Evolutionary conservation across 2,329 filamentous ascomycete genomes (phyloP).

Genomic region (Aspergillus japonicus): DNA sequence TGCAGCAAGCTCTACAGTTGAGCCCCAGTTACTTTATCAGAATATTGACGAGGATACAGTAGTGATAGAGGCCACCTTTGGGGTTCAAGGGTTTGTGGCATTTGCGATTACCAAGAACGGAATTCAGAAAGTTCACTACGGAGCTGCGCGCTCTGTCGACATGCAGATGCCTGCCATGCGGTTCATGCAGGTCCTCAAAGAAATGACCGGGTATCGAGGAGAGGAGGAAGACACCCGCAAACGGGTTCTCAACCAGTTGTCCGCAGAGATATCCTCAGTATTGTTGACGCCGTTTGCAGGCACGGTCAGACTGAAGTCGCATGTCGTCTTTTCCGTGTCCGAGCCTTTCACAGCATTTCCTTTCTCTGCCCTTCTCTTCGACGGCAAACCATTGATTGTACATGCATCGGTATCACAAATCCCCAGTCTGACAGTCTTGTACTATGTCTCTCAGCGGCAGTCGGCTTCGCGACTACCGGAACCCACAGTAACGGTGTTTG

Average conservation of each 20-base stretch:
- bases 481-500: constrained; percentile 25
- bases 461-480: constrained; percentile 6
- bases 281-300: constrained; percentile 20
- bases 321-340: constrained; percentile 26
- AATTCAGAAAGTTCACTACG: constrained; percentile 16
- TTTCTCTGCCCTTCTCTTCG: constrained; percentile 20
- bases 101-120: constrained; percentile 25
- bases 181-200: constrained; percentile 21
- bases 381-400: constrained; percentile 17
- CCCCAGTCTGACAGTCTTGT: constrained; percentile 24
- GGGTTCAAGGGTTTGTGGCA: constrained; percentile 15
- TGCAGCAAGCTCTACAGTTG: constrained; percentile 16
- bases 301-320: constrained; percentile 19
- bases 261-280: constrained; percentile 16
- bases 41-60: constrained; percentile 20
- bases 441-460: constrained; percentile 22
- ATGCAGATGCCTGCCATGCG: constrained; percentile 23
- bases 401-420: constrained; percentile 23
- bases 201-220: constrained; percentile 19
- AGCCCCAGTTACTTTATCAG: constrained; percentile 16
- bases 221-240: constrained; percentile 19
- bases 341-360: constrained; percentile 26
- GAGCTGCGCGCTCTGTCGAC: constrained; percentile 8
- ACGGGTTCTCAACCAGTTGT: constrained; percentile 11
- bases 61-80: constrained; percentile 24